phyloP scores from a whole-genome alignment of 768 basidiomycete species.

The Pleurotus giganteus region DNA sequence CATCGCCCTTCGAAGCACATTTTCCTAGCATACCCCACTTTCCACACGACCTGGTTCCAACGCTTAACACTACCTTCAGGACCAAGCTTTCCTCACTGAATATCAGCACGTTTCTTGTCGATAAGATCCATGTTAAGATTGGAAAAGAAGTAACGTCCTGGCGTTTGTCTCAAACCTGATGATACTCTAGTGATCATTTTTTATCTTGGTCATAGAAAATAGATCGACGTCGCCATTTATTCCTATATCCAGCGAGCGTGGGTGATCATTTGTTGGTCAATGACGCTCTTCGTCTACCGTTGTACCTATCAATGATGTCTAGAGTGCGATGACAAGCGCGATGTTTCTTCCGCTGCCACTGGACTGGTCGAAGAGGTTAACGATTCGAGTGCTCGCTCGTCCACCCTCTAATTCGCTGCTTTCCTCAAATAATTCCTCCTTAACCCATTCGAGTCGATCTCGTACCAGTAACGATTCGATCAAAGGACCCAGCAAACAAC shows the following conservation, averaged over 20 bases:
- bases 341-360: slow-evolving; percentile 74
- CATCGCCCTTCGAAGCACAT: slow-evolving; percentile 13
- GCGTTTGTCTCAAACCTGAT: slow-evolving; percentile 17
- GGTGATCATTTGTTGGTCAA: no score
- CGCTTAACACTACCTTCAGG: slow-evolving; percentile 50
- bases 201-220: no score
- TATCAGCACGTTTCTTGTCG: slow-evolving; percentile 51
- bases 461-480: slow-evolving; percentile 42
- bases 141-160: slow-evolving; percentile 63
- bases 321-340: slow-evolving; percentile 52
- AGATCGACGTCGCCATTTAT: no score
- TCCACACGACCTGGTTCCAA: slow-evolving; percentile 43
- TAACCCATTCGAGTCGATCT: slow-evolving; percentile 62
- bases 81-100: slow-evolving; percentile 36
- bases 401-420: slow-evolving; percentile 5
- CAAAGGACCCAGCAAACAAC: slow-evolving; percentile 42
- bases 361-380: slow-evolving; percentile 73
- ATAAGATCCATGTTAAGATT: slow-evolving; percentile 60
- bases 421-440: slow-evolving; percentile 29
- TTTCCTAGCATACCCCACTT: slow-evolving; percentile 53
- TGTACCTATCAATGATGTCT: background rate
- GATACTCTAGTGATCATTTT: no score
- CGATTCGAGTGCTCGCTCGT: slow-evolving; percentile 32
- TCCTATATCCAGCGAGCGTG: no score
- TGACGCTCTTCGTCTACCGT: background rate